A percentile compares a stretch with the other conserved stretches of the same genome.
Conservation (phyloP, 371 early-diverging fungal species). For the Mortierella sp. region DNA sequence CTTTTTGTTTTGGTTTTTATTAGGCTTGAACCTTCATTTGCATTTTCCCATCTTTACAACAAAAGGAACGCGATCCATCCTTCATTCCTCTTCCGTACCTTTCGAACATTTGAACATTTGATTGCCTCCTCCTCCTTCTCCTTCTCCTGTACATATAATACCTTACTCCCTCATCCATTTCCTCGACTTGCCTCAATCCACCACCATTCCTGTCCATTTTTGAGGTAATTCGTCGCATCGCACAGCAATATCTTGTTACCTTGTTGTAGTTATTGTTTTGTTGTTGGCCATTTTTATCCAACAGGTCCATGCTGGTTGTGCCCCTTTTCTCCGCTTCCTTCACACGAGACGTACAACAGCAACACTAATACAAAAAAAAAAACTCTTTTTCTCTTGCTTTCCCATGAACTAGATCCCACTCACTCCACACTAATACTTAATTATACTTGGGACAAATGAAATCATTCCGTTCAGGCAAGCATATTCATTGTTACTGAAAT, state of each 20-base stretch:
- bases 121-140: not conserved
- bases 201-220: not conserved
- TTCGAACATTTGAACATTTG: not conserved
- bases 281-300: not conserved
- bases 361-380: not conserved
- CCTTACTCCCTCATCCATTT: not conserved
- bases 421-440: not conserved
- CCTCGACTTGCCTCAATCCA: not conserved
- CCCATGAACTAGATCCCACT: constrained; percentile 16
- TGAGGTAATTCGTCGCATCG: not conserved
- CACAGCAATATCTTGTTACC: not conserved
- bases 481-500: not conserved
- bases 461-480: constrained; percentile 23
- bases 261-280: too few relatives aligned
- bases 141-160: constrained; percentile 9
- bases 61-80: not conserved
- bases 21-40: not conserved
- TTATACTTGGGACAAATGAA: constrained; percentile 8
- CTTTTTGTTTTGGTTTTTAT: too few relatives aligned
- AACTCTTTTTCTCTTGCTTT: not conserved
- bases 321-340: not conserved
- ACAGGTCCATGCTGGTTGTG: not conserved
- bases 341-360: not conserved
- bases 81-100: not conserved
- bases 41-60: not conserved